Conservation (phyloP, 768 basidiomycete species). For the Tricholoma flavovirens region DNA sequence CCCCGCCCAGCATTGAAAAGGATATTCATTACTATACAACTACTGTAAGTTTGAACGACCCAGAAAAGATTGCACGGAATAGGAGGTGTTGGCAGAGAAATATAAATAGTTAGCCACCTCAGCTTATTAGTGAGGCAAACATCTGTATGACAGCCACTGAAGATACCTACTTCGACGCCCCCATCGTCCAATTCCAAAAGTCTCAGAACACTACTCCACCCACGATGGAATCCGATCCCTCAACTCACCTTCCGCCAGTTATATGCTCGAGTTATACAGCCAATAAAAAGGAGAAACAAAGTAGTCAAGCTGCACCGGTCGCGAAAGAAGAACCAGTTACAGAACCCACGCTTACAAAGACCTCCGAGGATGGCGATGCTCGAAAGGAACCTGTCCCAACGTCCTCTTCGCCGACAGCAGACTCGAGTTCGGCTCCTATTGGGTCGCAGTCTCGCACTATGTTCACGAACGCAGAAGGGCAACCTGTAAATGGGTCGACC, state of each 20-base stretch:
- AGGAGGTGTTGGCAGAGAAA: not conserved
- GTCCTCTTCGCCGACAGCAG: not conserved
- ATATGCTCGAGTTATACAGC: not conserved
- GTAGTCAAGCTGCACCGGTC: not conserved
- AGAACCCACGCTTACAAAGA: not conserved
- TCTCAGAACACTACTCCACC: not conserved
- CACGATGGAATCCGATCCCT: not conserved
- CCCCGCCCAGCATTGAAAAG: too few relatives aligned
- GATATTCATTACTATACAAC: too few relatives aligned
- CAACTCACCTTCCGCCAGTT: not conserved
- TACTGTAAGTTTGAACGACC: too few relatives aligned
- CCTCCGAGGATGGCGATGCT: not conserved
- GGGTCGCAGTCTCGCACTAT: conserved; percentile 23
- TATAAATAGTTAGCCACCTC: not conserved
- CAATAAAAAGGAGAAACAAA: not conserved
- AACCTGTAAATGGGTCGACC: conserved; percentile 28
- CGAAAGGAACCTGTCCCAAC: not conserved
- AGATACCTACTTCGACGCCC: conserved; percentile 43
- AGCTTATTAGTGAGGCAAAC: not conserved
- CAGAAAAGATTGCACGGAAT: too few relatives aligned
- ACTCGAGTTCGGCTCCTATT: not conserved
- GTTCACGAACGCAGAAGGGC: conserved; percentile 29
- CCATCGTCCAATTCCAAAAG: conserved; percentile 15
- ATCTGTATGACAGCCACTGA: conserved; percentile 15
- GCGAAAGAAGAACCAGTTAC: not conserved